Evolutionary conservation across 306 rosid species (phyloP).

Genomic region (Parietaria judaica): DNA sequence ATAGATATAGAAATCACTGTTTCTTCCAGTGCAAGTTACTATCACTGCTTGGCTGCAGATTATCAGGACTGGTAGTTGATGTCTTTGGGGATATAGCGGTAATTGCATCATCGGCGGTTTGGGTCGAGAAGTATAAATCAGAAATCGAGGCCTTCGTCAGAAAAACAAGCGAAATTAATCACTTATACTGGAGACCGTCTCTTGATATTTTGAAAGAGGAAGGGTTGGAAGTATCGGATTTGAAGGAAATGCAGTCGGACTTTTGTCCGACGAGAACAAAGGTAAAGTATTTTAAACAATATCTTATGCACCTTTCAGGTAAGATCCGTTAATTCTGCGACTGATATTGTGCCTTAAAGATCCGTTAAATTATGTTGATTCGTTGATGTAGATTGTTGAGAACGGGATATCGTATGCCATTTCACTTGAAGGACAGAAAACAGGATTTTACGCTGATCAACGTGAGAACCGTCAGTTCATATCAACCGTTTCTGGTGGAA

Average conservation of each 20-base stretch:
- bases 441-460: slow-evolving; percentile 95
- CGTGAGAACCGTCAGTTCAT: slow-evolving; percentile 77
- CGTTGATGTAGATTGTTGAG: slow-evolving; percentile 50
- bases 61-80: slow-evolving; percentile 82
- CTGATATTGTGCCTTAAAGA: slow-evolving; percentile 6
- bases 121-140: slow-evolving; percentile 87
- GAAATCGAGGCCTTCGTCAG: slow-evolving; percentile 55
- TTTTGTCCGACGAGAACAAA: slow-evolving; percentile 59
- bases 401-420: slow-evolving; percentile 64
- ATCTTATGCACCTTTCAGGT: slow-evolving; percentile 9
- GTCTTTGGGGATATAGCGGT: slow-evolving; percentile 89
- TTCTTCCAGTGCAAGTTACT: too few species aligned
- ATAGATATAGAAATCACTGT: too few species aligned
- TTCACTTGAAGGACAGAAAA: slow-evolving; percentile 89
- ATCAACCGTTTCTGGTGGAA: slow-evolving; percentile 60
- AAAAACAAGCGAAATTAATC: slow-evolving; percentile 45
- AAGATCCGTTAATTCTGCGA: background rate
- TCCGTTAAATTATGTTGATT: slow-evolving; percentile 5
- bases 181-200: slow-evolving; percentile 80
- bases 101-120: slow-evolving; percentile 89
- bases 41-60: slow-evolving; percentile 30
- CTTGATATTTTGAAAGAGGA: slow-evolving; percentile 80
- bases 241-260: slow-evolving; percentile 39
- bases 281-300: slow-evolving; percentile 31
- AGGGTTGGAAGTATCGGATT: slow-evolving; percentile 54